These are phyloP conservation scores for Ensete glaucum DNA, from an alignment of 176 grass and related monocot species.

Conservation along the genomic window DNA sequence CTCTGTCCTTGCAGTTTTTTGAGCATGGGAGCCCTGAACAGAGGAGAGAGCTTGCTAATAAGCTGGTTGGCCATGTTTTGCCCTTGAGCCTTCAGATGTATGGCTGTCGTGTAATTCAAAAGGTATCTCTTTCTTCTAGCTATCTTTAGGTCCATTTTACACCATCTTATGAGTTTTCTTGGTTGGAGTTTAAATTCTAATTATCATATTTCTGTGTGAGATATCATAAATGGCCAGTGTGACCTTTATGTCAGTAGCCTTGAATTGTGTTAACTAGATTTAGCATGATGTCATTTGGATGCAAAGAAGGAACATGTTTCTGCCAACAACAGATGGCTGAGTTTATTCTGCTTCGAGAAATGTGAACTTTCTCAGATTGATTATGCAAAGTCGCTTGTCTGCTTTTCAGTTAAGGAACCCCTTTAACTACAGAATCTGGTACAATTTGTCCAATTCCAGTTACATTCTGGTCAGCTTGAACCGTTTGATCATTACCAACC, in stretches of 20 bases:
- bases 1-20: conserved; percentile 59
- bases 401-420: background rate
- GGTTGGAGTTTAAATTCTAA: background rate
- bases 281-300: background rate
- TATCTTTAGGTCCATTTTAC: background rate
- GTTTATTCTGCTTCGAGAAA: background rate
- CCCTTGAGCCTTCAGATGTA: conserved; percentile 97
- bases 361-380: no score
- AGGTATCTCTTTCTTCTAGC: conserved; percentile 39
- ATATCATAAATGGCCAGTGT: background rate
- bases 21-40: conserved; percentile 83
- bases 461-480: background rate
- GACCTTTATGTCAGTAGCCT: background rate
- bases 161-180: conserved; percentile 2
- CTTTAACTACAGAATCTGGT: background rate
- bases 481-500: background rate
- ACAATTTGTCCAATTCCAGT: background rate
- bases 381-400: background rate
- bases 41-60: conserved; percentile 79
- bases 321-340: background rate
- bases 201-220: no score
- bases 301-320: background rate
- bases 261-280: background rate
- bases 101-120: conserved; percentile 95
- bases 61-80: conserved; percentile 82